These are phyloP conservation scores for Cryptosporidium sp. DNA, from an alignment of 169 alveolate species.

Conservation along the genomic window DNA sequence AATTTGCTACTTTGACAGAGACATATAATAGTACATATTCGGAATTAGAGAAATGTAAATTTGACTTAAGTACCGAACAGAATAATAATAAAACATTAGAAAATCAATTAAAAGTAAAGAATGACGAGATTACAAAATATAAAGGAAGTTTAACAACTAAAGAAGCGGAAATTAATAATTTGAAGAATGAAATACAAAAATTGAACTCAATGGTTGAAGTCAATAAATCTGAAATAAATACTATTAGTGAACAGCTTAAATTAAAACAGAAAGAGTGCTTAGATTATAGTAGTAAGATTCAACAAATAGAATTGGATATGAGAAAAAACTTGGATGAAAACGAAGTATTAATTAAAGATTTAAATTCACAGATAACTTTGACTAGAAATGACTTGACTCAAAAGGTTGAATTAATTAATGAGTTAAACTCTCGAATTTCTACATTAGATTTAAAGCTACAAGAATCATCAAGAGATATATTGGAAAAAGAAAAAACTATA, in stretches of 20 bases:
- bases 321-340: slow-evolving; percentile 36
- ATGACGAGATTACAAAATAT: slow-evolving; percentile 22
- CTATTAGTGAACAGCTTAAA: slow-evolving; percentile 14
- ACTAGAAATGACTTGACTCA: slow-evolving; percentile 58
- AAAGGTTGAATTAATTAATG: slow-evolving; percentile 59
- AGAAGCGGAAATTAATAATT: slow-evolving; percentile 30
- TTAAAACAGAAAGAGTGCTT: slow-evolving; percentile 48
- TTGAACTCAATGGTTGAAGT: slow-evolving; percentile 9
- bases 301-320: slow-evolving; percentile 56
- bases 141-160: slow-evolving; percentile 13
- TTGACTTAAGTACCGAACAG: slow-evolving; percentile 17
- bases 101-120: slow-evolving; percentile 16
- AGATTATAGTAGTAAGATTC: slow-evolving; percentile 34
- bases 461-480: slow-evolving; percentile 17
- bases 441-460: slow-evolving; percentile 28
- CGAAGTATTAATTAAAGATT: slow-evolving; percentile 47
- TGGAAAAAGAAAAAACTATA: slow-evolving; percentile 50
- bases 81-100: slow-evolving; percentile 40
- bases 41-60: slow-evolving; percentile 43
- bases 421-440: slow-evolving; percentile 27
- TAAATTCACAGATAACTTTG: slow-evolving; percentile 29
- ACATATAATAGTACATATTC: slow-evolving; percentile 25
- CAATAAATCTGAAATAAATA: slow-evolving; percentile 32
- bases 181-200: slow-evolving; percentile 34
- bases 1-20: slow-evolving; percentile 5